Evolutionary conservation across 768 basidiomycete genomes (phyloP).

Genomic region (Udeniomyces megalosporus): DNA sequence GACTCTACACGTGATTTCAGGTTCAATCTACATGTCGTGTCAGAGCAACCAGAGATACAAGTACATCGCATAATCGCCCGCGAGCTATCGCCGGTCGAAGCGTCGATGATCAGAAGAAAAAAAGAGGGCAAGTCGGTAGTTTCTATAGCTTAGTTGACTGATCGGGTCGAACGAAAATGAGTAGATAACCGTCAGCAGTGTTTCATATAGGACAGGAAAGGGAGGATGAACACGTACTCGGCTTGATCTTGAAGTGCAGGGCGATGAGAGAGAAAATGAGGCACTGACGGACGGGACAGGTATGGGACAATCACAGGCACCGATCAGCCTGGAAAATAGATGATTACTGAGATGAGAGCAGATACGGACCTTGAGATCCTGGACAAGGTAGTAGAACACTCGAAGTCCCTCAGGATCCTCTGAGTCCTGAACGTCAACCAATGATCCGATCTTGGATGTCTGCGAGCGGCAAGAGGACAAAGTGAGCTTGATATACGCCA

Average conservation of each 20-base stretch:
- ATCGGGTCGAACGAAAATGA: too few species aligned
- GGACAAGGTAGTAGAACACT: constrained; percentile 96
- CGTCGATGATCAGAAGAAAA: too few species aligned
- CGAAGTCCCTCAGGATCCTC: constrained; percentile 94
- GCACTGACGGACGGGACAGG: constrained; percentile 41
- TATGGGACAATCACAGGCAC: not conserved
- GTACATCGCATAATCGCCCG: too few species aligned
- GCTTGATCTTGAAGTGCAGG: constrained; percentile 99
- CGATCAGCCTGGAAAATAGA: not conserved
- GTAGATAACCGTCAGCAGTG: too few species aligned
- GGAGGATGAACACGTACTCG: too few species aligned
- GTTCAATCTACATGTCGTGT: too few species aligned
- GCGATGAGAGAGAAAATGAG: constrained; percentile 96
- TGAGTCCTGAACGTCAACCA: constrained; percentile 92
- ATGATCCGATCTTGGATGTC: constrained; percentile 95
- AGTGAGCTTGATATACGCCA: not conserved
- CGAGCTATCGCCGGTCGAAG: too few species aligned
- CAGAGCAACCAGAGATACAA: too few species aligned
- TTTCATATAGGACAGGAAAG: too few species aligned
- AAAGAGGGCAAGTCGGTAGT: too few species aligned
- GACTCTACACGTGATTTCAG: too few species aligned
- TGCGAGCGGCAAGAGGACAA: constrained; percentile 26
- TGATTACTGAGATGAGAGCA: not conserved
- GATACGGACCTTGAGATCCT: constrained; percentile 70
- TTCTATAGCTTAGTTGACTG: too few species aligned